These are phyloP conservation scores for Musa troglodytarum DNA, from an alignment of 176 grass and related monocot genomes.

Conservation along the genomic window DNA sequence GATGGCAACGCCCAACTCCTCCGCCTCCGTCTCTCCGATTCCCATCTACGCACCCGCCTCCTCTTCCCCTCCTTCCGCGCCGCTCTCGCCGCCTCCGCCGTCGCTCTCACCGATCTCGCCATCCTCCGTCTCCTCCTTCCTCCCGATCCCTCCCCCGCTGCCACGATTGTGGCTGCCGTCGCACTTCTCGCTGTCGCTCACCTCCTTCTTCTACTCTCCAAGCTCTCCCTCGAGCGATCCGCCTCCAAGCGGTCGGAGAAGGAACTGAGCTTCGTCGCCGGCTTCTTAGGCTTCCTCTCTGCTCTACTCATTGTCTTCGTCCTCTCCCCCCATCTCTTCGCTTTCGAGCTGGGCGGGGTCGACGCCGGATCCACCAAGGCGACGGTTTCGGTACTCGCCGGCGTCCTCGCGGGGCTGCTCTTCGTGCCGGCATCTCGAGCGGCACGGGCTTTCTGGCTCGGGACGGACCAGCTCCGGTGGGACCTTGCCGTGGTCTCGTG, in stretches of 20 bases:
- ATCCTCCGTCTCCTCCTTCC: slow-evolving; percentile 23
- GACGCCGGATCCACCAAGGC: slow-evolving; percentile 2
- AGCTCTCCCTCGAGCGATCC: slow-evolving; percentile 26
- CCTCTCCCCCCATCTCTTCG: slow-evolving; percentile 30
- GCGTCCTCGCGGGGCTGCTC: slow-evolving; percentile 41
- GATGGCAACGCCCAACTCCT: slow-evolving; percentile 67
- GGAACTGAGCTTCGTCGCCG: slow-evolving; percentile 31
- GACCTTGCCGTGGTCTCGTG: slow-evolving; percentile 57
- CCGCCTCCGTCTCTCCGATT: slow-evolving; percentile 68
- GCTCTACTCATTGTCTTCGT: slow-evolving; percentile 19
- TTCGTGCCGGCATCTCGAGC: slow-evolving; percentile 44
- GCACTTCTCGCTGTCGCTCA: slow-evolving; percentile 38
- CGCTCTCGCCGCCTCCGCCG: slow-evolving; percentile 32
- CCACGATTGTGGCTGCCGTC: slow-evolving; percentile 7
- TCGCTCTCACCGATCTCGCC: slow-evolving; percentile 30
- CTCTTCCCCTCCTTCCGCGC: slow-evolving; percentile 48
- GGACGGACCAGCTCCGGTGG: slow-evolving; percentile 59
- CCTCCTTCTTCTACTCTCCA: slow-evolving; percentile 35
- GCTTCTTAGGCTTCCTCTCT: slow-evolving; percentile 29
- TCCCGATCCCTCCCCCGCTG: neutral
- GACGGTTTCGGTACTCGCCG: neutral
- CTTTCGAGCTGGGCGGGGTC: neutral
- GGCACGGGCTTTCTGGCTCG: slow-evolving; percentile 79
- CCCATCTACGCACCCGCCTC: slow-evolving; percentile 38
- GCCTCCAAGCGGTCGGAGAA: slow-evolving; percentile 39